phyloP scores from a whole-genome alignment of 2,329 filamentous ascomycete species.

The Diaporthe ampelina region DNA sequence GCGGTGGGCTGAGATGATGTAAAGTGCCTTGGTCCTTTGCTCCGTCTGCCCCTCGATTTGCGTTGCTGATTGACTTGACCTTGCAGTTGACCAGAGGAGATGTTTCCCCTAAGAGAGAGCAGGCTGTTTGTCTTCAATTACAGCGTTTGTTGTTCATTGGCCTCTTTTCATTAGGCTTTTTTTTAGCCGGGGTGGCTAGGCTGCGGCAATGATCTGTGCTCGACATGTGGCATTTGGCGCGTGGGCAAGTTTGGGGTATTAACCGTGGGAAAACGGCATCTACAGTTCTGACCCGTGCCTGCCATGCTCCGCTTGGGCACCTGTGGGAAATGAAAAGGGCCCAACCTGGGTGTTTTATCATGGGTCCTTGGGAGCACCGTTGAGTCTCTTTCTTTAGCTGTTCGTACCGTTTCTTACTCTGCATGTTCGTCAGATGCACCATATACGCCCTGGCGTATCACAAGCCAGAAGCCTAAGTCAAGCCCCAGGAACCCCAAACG shows the following conservation, averaged over 20 bases:
- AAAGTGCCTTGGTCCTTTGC: background rate
- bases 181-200: conserved; percentile 14
- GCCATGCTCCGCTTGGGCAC: conserved; percentile 38
- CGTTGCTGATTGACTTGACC: too few species aligned
- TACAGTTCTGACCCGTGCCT: background rate
- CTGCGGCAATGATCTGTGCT: conserved; percentile 18
- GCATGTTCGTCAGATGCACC: background rate
- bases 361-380: background rate
- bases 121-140: background rate
- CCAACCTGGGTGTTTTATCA: background rate
- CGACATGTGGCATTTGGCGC: background rate
- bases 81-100: background rate
- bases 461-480: conserved; percentile 7
- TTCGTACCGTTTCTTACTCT: background rate
- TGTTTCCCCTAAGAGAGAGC: background rate
- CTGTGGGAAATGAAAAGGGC: conserved; percentile 18
- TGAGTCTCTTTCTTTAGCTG: too few species aligned
- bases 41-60: background rate
- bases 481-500: background rate
- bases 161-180: background rate
- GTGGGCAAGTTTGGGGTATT: background rate
- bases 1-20: conserved; percentile 32
- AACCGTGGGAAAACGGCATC: background rate
- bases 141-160: background rate
- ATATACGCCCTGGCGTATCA: conserved; percentile 5